These are phyloP conservation scores for Penicillium canariense DNA, from an alignment of 495 filamentous ascomycete genomes.

Conservation along the genomic window DNA sequence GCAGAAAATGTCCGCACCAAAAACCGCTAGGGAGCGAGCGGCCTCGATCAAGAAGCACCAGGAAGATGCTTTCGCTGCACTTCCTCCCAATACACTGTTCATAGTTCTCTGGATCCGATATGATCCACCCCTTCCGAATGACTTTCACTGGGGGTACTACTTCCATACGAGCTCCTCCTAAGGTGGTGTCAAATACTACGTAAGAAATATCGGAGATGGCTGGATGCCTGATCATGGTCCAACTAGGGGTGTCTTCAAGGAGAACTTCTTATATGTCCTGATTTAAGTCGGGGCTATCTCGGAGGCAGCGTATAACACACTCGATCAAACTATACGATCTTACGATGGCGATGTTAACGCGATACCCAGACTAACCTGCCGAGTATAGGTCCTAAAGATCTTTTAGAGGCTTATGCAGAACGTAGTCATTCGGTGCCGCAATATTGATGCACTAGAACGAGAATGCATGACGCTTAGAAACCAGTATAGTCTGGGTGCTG, in stretches of 20 bases:
- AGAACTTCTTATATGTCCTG: constrained; percentile 18
- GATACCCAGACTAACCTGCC: constrained; percentile 20
- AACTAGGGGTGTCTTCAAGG: constrained; percentile 16
- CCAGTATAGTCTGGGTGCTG: constrained; percentile 8
- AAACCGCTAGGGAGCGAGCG: too few relatives aligned
- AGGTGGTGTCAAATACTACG: constrained; percentile 21
- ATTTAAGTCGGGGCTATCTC: constrained; percentile 5
- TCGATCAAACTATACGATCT: constrained; percentile 18
- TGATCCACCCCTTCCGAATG: constrained; percentile 9
- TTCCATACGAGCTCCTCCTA: constrained; percentile 5
- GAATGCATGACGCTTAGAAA: constrained; percentile 16
- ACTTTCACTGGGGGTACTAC: constrained; percentile 26
- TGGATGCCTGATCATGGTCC: constrained; percentile 22
- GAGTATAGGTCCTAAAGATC: constrained; percentile 18
- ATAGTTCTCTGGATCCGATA: constrained; percentile 11
- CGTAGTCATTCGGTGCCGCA: constrained; percentile 11
- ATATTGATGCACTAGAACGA: constrained; percentile 9
- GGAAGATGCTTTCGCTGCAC: neutral
- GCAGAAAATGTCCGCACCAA: too few relatives aligned
- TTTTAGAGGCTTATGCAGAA: constrained; percentile 12
- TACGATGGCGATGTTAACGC: constrained; percentile 16
- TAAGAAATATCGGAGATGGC: constrained; percentile 10
- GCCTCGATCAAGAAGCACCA: neutral
- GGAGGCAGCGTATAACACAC: neutral
- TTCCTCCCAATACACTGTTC: constrained; percentile 2